These are phyloP conservation scores for Xeromyces bisporus DNA, from an alignment of 495 filamentous ascomycete species.

Conservation along the genomic window DNA sequence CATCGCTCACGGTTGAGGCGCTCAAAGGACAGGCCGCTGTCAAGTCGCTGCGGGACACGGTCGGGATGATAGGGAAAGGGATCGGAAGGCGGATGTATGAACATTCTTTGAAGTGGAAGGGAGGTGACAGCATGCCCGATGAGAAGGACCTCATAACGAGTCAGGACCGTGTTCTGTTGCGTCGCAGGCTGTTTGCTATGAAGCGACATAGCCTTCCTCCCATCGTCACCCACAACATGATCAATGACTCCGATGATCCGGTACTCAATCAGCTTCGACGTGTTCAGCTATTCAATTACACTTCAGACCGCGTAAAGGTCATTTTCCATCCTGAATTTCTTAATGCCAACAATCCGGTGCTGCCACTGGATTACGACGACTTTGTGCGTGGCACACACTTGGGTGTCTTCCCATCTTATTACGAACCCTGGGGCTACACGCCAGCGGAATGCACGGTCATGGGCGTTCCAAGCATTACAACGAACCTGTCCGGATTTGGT, in stretches of 20 bases:
- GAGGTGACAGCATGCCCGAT: slow-evolving; percentile 81
- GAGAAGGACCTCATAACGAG: slow-evolving; percentile 87
- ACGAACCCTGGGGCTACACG: slow-evolving; percentile 98
- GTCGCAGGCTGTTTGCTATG: slow-evolving; percentile 86
- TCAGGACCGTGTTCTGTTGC: slow-evolving; percentile 83
- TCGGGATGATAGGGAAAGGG: slow-evolving; percentile 74
- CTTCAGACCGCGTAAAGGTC: slow-evolving; percentile 87
- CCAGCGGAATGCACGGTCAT: slow-evolving; percentile 98
- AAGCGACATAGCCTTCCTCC: slow-evolving; percentile 79
- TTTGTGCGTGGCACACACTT: slow-evolving; percentile 94
- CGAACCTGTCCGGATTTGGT: slow-evolving; percentile 91
- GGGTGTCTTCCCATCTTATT: slow-evolving; percentile 93
- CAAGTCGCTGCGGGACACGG: slow-evolving; percentile 84
- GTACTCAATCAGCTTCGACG: slow-evolving; percentile 92
- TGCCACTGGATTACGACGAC: slow-evolving; percentile 94
- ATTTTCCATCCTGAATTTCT: slow-evolving; percentile 98
- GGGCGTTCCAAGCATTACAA: slow-evolving; percentile 97
- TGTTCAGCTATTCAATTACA: slow-evolving; percentile 92
- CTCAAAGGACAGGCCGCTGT: slow-evolving; percentile 94
- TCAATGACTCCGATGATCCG: slow-evolving; percentile 82
- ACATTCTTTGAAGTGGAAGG: slow-evolving; percentile 80
- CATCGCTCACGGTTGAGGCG: slow-evolving; percentile 86
- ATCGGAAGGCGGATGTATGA: slow-evolving; percentile 92
- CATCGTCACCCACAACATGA: slow-evolving; percentile 99
- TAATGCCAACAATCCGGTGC: slow-evolving; percentile 83